Base-by-base conservation (phyloP, 2,329 filamentous ascomycete species). In the Aspergillus costaricaensis region DNA sequence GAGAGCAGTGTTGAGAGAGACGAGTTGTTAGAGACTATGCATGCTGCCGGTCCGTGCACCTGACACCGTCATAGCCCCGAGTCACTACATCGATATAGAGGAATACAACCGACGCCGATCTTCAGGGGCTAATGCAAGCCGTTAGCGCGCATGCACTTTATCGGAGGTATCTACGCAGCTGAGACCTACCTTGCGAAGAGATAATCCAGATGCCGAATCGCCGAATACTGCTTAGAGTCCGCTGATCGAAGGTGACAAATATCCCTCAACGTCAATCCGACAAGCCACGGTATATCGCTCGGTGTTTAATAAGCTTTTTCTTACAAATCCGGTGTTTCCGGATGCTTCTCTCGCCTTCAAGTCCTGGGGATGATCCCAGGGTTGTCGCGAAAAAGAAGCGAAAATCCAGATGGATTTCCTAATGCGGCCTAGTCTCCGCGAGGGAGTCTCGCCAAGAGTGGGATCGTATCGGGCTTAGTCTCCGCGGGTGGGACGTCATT, bases 341-440 rank as follows among this genome's bases (percentile, higher is more conserved):
- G 32, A 36, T 14, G 4, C 32, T 36, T 36, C 32, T 36, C 12
- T 36, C 32, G 12, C 32, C 32, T 15, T 36, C 32, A 36, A 36
- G 12, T 36, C 32, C 12, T 5, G 32, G 5, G 32, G 32, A 14
- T 36, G 32, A 36, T 15, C 12, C 32, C 32, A 36, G 32, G 32
- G 32, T 36, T 36, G 32, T 36, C 41, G 39, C 39, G 41, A 44
- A 6, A 21, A 44, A 5, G 19, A 23, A 44, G 41, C 19, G 41
- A 21, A 23, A 44, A 7, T 9, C n/a, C 10, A 36, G 12, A 36
- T 36, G 32, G 32, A 14, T 14, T 44, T 44, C 53, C n/a, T 17
- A 12, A 55, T 44, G 21, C 25, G 53, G 53, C 43, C 27, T 55
- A 55, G 53, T 55, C 53, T 55, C 53, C 53, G 53, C 53, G 39